phyloP scores from a whole-genome alignment of 1,284 basidiomycete genomes.

The Pholiota adiposa region DNA sequence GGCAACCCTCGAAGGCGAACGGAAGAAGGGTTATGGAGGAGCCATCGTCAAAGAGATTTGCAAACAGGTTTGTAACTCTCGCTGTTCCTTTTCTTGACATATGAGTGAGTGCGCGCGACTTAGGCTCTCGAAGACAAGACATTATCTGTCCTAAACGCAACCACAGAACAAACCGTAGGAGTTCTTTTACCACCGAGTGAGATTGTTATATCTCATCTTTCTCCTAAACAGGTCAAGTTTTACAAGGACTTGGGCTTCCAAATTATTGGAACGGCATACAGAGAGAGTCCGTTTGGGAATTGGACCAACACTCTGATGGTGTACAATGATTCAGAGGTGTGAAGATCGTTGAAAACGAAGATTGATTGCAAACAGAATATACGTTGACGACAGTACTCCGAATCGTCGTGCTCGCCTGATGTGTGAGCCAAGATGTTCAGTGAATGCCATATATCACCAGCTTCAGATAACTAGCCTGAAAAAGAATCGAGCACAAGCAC shows the following conservation, averaged over 20 bases:
- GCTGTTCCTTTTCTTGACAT: not conserved
- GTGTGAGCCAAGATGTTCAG: too few species aligned
- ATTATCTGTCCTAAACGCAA: not conserved
- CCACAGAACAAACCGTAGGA: not conserved
- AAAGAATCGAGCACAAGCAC: too few species aligned
- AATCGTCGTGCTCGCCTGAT: too few species aligned
- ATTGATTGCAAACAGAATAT: too few species aligned
- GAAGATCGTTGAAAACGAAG: too few species aligned
- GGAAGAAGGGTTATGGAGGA: not conserved
- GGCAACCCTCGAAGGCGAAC: not conserved
- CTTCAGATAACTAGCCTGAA: too few species aligned
- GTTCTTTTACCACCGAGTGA: not conserved
- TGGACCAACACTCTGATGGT: not conserved
- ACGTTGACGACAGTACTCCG: too few species aligned
- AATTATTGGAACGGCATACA: not conserved
- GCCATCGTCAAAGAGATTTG: not conserved
- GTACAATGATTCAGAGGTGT: not conserved
- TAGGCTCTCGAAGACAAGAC: not conserved
- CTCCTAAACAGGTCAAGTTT: not conserved
- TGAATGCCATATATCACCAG: too few species aligned
- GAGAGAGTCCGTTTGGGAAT: not conserved
- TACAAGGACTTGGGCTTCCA: not conserved
- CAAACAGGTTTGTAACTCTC: too few species aligned
- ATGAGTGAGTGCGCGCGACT: too few species aligned
- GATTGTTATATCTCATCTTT: not conserved